Evolutionary conservation across 495 filamentous ascomycete species (phyloP).

Genomic region (Penicillium roqueforti): DNA sequence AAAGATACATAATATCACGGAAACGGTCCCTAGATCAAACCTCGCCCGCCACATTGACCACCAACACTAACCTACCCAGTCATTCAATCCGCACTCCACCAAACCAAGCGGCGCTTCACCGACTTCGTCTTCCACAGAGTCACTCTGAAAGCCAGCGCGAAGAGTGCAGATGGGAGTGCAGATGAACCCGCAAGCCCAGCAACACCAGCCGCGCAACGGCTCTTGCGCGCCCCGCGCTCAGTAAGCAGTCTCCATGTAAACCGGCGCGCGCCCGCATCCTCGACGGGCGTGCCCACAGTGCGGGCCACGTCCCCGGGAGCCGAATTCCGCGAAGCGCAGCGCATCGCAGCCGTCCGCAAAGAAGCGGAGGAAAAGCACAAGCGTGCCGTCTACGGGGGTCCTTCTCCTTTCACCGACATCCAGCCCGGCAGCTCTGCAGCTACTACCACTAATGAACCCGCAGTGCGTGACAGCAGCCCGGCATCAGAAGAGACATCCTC

Average conservation of each 20-base stretch:
- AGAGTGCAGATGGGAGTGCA: constrained; percentile 13
- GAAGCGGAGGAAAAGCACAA: constrained; percentile 31
- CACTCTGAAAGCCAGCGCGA: constrained; percentile 23
- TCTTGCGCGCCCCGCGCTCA: constrained; percentile 37
- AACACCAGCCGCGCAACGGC: constrained; percentile 22
- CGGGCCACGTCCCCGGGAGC: constrained; percentile 45
- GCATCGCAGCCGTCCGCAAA: constrained; percentile 27
- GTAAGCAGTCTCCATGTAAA: constrained; percentile 37
- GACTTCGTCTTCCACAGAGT: constrained; percentile 48
- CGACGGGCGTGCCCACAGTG: constrained; percentile 34
- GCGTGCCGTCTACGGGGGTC: constrained; percentile 24
- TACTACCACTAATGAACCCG: background rate
- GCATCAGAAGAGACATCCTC: constrained; percentile 13
- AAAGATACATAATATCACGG: background rate
- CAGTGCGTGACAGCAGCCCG: background rate
- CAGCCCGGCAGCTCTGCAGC: background rate
- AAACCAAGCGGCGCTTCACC: constrained; percentile 48
- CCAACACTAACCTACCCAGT: constrained; percentile 27
- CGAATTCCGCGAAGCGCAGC: constrained; percentile 40
- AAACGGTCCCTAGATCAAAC: background rate
- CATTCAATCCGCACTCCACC: constrained; percentile 44
- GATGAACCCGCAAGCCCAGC: constrained; percentile 15
- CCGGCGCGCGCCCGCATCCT: constrained; percentile 12
- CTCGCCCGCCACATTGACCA: background rate
- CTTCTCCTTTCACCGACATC: constrained; percentile 3